Evolutionary conservation across 2,329 filamentous ascomycete genomes (phyloP).

Genomic region (Aulographum hederae): DNA sequence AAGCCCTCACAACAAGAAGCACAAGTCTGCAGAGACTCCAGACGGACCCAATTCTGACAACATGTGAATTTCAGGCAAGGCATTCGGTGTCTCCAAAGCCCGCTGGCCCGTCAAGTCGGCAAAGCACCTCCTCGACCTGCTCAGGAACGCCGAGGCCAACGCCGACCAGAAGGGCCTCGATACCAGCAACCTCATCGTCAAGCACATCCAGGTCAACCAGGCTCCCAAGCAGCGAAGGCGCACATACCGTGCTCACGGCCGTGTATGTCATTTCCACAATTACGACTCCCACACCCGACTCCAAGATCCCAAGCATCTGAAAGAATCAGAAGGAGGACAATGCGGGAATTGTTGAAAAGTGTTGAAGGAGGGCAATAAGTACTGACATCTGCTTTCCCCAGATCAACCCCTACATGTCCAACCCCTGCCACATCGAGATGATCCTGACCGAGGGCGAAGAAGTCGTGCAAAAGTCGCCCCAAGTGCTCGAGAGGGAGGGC

Average conservation of each 20-base stretch:
- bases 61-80: constrained; percentile 84
- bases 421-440: constrained; percentile 99
- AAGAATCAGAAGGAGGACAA: constrained; percentile 5
- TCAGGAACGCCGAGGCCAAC: constrained; percentile 33
- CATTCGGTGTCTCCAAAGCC: constrained; percentile 93
- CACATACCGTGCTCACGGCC: constrained; percentile 99
- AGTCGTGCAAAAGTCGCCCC: constrained; percentile 76
- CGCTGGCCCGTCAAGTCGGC: constrained; percentile 99
- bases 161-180: constrained; percentile 35
- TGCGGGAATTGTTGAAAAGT: too few relatives aligned
- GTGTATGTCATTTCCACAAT: constrained; percentile 47
- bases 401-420: constrained; percentile 99
- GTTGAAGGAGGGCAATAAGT: not conserved
- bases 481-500: constrained; percentile 44
- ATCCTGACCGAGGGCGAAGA: constrained; percentile 98
- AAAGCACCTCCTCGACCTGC: constrained; percentile 90
- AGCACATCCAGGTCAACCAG: constrained; percentile 99
- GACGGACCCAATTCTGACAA: too few relatives aligned
- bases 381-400: too few relatives aligned
- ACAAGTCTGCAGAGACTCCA: too few relatives aligned
- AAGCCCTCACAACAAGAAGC: too few relatives aligned
- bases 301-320: too few relatives aligned
- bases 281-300: too few relatives aligned
- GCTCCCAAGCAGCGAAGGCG: constrained; percentile 94
- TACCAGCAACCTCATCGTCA: constrained; percentile 92